phyloP scores from a whole-genome alignment of 352 stramenopile species.

The Chrysophaeum taylorii region DNA sequence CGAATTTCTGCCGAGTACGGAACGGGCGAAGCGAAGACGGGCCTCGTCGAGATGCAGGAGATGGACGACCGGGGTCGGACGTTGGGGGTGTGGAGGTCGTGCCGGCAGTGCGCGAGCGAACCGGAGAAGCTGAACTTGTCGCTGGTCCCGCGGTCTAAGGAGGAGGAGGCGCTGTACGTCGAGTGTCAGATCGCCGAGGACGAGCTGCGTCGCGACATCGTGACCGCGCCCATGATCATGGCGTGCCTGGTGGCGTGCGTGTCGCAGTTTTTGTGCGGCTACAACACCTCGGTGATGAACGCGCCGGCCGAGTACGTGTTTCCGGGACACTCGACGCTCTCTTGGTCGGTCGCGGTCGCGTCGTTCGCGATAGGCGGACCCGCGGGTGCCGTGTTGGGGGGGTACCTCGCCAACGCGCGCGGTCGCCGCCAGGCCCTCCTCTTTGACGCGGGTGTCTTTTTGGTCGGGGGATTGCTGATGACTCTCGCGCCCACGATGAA shows the following conservation, averaged over 20 bases:
- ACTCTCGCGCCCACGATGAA: slow-evolving; percentile 48
- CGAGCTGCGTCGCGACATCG: slow-evolving; percentile 27
- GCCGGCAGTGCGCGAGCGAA: neutral
- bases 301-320: slow-evolving; percentile 52
- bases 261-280: slow-evolving; percentile 61
- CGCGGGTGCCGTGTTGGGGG: slow-evolving; percentile 43
- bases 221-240: slow-evolving; percentile 56
- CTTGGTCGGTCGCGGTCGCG: slow-evolving; percentile 53
- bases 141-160: neutral
- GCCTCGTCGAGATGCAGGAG: too few species aligned
- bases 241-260: slow-evolving; percentile 50
- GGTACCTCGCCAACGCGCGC: slow-evolving; percentile 42
- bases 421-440: slow-evolving; percentile 45
- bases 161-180: neutral
- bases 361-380: slow-evolving; percentile 57
- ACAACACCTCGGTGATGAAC: slow-evolving; percentile 65
- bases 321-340: slow-evolving; percentile 43
- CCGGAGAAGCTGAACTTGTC: neutral
- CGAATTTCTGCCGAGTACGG: too few species aligned
- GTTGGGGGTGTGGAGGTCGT: neutral
- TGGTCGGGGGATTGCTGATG: slow-evolving; percentile 51
- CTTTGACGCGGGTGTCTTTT: slow-evolving; percentile 42
- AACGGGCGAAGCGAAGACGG: too few species aligned
- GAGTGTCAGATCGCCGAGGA: neutral
- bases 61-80: too few species aligned